Evolutionary conservation across 2,329 filamentous ascomycete species (phyloP), one percentile per base, ranked within the genome.

Genomic region (Nemania sp.): DNA sequence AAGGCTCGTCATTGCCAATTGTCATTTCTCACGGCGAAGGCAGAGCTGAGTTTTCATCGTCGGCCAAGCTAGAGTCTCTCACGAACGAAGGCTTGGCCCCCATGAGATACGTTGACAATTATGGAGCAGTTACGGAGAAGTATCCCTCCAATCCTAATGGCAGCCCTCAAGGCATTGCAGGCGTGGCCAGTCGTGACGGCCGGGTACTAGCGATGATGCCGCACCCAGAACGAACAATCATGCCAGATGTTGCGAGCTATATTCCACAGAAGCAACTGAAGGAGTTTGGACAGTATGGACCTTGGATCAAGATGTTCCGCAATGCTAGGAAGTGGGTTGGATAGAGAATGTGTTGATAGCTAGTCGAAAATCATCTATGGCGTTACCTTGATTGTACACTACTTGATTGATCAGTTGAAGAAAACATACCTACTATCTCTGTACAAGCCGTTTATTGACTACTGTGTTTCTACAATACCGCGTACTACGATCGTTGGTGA

Each of bases 61-160:
- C 77, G 9, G 76, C 78, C 14, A 75, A 76, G 45, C 71, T 81
- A 15, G 72, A 79, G 53, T 72, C 73, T 2, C 78, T 95, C 49
- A 79, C 84, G 43, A 78, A 81, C 33, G 77, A 84, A 42, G 86
- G 88, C 20, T 81, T 93, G 20, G 86, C 92, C 2, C 85, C 89
- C 8, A 73, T 97, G 56, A 82, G 89, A 46, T 99, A 95, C 67
- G 84, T 95, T 3, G 90, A 97, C 74, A 97, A 96, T 75, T 79
- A 83, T 61, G 80, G 85, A 22, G 77, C 82, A 49, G 83, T 86
- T 2, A 94, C 94, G 1, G 89, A 91, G 72, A 78, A 77, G 62
- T 99, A 97, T 68, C 94, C 94, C 8, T 89, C 80, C 75, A 97
- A 97, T 75, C 89, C 87, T 46, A 96, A 96, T 73, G 91, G 91